A percentile compares a stretch with the other conserved stretches of the same genome.
Evolutionary conservation across 78 protist species (phyloP).

Genomic region (slime mould (Dictyostelium discoideum)): DNA sequence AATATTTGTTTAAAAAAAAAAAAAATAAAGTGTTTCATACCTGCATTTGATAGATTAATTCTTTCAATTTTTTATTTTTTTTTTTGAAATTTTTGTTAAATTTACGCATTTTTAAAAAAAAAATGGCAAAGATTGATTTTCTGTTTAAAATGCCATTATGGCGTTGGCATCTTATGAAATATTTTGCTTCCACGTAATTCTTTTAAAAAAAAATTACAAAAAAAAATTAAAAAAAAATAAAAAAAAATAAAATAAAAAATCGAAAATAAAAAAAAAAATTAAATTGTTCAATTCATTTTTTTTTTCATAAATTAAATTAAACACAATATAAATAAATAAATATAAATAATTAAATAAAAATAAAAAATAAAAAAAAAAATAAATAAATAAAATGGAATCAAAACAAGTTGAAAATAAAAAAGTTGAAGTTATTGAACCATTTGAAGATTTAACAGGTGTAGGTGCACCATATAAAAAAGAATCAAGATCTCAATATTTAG

Average conservation of each 20-base stretch:
- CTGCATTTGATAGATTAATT: too few relatives aligned
- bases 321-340: neutral
- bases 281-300: neutral
- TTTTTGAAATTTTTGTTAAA: neutral
- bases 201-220: too few relatives aligned
- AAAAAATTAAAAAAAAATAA: neutral
- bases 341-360: neutral
- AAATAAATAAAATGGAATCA: neutral
- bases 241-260: neutral
- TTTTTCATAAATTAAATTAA: conserved; percentile 1
- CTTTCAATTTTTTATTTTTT: neutral
- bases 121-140: neutral
- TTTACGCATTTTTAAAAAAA: neutral
- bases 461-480: conserved; percentile 58
- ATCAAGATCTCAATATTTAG: conserved; percentile 16
- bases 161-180: neutral
- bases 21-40: neutral
- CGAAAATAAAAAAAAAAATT: neutral
- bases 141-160: neutral
- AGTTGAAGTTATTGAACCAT: conserved; percentile 9
- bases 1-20: neutral
- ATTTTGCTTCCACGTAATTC: neutral
- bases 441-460: conserved; percentile 57
- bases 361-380: neutral
- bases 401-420: neutral